These are phyloP conservation scores for Deuterostichococcus epilithicus DNA, from an alignment of 139 green algal genomes.

Conservation along the genomic window DNA sequence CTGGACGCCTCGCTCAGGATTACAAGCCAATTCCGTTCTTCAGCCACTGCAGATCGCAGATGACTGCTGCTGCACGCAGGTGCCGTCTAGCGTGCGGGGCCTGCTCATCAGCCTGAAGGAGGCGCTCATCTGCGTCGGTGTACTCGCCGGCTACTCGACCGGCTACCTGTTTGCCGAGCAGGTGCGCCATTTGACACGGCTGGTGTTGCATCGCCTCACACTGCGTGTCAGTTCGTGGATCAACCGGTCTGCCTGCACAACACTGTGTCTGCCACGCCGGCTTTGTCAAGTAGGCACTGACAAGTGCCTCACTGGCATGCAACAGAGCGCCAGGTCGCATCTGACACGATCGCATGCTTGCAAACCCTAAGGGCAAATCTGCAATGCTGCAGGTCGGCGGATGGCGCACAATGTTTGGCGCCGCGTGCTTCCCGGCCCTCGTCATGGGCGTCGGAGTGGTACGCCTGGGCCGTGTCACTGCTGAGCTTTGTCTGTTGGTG, in stretches of 20 bases:
- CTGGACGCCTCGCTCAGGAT: no score
- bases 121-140: constrained; percentile 80
- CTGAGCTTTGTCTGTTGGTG: no score
- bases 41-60: no score
- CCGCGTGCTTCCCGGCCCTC: constrained; percentile 39
- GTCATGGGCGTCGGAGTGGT: constrained; percentile 58
- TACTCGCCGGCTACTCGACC: constrained; percentile 76
- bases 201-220: no score
- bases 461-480: no score
- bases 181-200: neutral
- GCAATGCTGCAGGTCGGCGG: constrained; percentile 47
- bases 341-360: neutral
- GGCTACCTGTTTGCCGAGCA: constrained; percentile 43
- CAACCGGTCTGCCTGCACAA: no score
- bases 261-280: no score
- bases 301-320: neutral
- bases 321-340: neutral
- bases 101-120: constrained; percentile 84
- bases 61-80: neutral
- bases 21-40: no score
- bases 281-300: no score
- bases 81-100: constrained; percentile 46
- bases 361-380: neutral
- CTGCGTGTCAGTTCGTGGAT: no score
- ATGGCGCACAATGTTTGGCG: constrained; percentile 77